Evolutionary conservation across 768 basidiomycete genomes (phyloP).

Genomic region (Rhodocollybia butyracea): DNA sequence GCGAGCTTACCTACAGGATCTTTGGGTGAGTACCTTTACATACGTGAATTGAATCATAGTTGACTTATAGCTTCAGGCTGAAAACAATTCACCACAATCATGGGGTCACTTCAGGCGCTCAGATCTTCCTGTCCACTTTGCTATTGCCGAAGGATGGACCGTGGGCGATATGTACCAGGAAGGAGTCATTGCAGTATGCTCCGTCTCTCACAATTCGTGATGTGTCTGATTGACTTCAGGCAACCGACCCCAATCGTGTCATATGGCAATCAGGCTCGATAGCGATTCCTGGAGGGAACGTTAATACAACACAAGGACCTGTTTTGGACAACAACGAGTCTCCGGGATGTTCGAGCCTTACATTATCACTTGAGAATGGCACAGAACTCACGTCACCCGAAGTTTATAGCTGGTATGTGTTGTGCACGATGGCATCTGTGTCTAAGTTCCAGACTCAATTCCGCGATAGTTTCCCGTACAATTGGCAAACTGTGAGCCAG

Average conservation of each 20-base stretch:
- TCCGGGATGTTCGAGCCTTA: constrained; percentile 5
- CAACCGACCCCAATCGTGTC: constrained; percentile 5
- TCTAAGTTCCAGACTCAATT: background rate
- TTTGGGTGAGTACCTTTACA: no score
- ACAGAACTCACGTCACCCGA: constrained; percentile 1
- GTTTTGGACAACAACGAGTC: constrained; percentile 8
- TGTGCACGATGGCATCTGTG: background rate
- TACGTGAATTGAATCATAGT: no score
- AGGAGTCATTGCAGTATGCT: constrained; percentile 7
- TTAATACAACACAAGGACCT: constrained; percentile 9
- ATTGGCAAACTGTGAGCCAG: constrained; percentile 4
- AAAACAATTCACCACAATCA: constrained; percentile 4
- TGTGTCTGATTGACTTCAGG: background rate
- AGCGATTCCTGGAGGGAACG: constrained; percentile 6
- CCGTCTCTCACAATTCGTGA: background rate
- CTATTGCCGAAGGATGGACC: constrained; percentile 9
- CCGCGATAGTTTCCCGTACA: background rate
- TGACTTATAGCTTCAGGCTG: no score
- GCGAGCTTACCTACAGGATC: background rate
- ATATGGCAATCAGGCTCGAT: constrained; percentile 7
- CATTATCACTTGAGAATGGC: constrained; percentile 1
- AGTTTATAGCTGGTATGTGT: constrained; percentile 2
- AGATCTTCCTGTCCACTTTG: constrained; percentile 9
- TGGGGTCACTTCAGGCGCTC: constrained; percentile 4
- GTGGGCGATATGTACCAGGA: constrained; percentile 11